Conservation (phyloP, 2,329 filamentous ascomycete species). For the Helotiales sp. region DNA sequence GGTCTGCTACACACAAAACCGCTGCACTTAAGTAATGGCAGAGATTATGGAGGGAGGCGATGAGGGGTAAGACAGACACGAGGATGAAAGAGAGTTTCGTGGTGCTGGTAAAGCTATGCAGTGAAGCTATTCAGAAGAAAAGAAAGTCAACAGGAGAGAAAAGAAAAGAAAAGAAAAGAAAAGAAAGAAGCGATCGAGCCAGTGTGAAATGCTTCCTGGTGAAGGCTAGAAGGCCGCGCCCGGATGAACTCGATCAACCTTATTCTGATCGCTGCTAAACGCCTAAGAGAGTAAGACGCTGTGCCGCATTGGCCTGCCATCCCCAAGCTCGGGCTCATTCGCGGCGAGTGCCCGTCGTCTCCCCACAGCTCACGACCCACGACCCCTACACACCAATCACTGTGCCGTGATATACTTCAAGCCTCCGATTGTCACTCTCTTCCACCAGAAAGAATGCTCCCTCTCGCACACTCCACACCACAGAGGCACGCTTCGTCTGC, state of each 20-base stretch:
- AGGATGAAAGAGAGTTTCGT: background rate
- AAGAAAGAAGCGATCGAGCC: background rate
- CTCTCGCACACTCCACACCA: slow-evolving; percentile 12
- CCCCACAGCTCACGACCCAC: background rate
- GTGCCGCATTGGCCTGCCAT: no score
- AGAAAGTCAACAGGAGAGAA: background rate
- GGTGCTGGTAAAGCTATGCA: background rate
- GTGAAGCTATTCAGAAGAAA: background rate
- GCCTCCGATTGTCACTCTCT: background rate
- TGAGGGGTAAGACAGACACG: slow-evolving; percentile 2
- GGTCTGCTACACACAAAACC: slow-evolving; percentile 17
- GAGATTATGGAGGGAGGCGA: slow-evolving; percentile 6
- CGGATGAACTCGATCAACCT: background rate
- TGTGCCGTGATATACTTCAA: background rate
- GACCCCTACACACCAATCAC: slow-evolving; percentile 11
- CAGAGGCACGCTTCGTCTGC: slow-evolving; percentile 10
- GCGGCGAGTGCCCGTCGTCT: background rate
- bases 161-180: background rate
- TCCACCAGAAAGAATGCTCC: slow-evolving; percentile 11
- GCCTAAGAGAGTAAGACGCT: no score
- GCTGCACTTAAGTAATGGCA: background rate
- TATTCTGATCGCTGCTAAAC: background rate
- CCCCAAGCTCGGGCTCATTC: background rate
- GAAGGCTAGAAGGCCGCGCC: background rate
- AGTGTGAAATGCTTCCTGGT: background rate